phyloP scores from a whole-genome alignment of 2,329 filamentous ascomycete species.

The Trichoderma afroharzianum region DNA sequence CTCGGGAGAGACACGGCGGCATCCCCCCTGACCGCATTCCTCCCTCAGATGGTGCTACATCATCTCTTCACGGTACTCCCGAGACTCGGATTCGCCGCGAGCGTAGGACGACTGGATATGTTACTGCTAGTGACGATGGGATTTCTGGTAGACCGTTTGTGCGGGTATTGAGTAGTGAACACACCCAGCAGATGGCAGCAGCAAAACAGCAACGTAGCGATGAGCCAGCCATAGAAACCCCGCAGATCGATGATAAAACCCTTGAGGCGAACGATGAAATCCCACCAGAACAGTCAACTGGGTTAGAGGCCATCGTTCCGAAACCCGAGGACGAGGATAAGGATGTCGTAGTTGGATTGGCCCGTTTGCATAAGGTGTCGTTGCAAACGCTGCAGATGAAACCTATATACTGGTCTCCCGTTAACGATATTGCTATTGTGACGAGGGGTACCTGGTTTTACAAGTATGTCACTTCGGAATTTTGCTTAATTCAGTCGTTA shows the following conservation, averaged over 20 bases:
- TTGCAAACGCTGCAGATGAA: conserved; percentile 83
- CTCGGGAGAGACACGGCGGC: background rate
- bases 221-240: background rate
- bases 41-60: background rate
- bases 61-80: conserved; percentile 10
- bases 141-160: conserved; percentile 55
- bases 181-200: conserved; percentile 19
- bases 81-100: conserved; percentile 25
- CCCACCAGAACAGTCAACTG: conserved; percentile 13
- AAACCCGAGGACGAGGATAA: conserved; percentile 29
- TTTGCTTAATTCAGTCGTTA: conserved; percentile 12
- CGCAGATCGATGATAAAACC: background rate
- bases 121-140: conserved; percentile 41
- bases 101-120: conserved; percentile 23
- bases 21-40: background rate
- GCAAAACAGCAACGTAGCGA: conserved; percentile 11
- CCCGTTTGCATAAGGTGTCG: conserved; percentile 83
- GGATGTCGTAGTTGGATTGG: conserved; percentile 80
- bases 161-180: conserved; percentile 39
- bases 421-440: conserved; percentile 83
- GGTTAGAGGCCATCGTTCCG: conserved; percentile 3
- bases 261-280: conserved; percentile 8
- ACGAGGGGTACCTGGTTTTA: conserved; percentile 95
- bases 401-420: conserved; percentile 95
- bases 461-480: conserved; percentile 42